Evolutionary conservation across 345 rosid genomes (phyloP), one percentile per base, ranked within the genome.

Genomic region (Heritiera fomes): DNA sequence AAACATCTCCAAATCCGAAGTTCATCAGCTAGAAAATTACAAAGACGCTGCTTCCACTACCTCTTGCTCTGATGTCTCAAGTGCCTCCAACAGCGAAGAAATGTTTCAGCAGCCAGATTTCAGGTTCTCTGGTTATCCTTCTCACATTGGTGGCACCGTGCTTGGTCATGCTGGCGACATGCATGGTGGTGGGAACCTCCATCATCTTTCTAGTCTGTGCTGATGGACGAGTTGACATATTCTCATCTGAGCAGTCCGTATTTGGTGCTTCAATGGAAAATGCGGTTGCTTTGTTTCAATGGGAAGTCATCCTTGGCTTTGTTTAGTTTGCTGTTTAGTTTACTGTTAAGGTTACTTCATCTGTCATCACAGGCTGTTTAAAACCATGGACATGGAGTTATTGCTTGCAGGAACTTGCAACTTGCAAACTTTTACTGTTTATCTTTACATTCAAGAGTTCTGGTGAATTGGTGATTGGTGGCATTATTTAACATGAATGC

Each of bases 251-350:
- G 90, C 83, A 72, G 86, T 61, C 73, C 4, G 75, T 34, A 78
- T 76, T 81, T 66, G 38, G 72, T 20, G 47, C 63, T 84, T 56
- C 55, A 55, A 43, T 55, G 41, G 18, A 71, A 79, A 80, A 82
- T 71, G 18, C 80, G 83, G 79, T 87, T 82, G 91, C 90, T 77
- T 73, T 73, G 76, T 80, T 82, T 89, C 87, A 20, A 53, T 76
- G 98, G 98, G 93, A 94, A 91, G 95, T 92, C 98, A 92, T 94
- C 98, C 97, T 92, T 94, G 98, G 98, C 98, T 89, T 81, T 76
- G 71, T 71, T 84, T 86, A 80, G 63, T 87, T 84, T 74, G 61
- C 56, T 72, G 69, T 75, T 78, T 78, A 75, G 61, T 77, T 80
- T 73, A 38, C 56, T 72, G 69, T 75, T 78, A 77, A 75, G 61